A percentile compares a stretch with the other conserved stretches of the same genome.
Conservation (phyloP, 257 asterid species). For the Nyctanthes arbortristis region DNA sequence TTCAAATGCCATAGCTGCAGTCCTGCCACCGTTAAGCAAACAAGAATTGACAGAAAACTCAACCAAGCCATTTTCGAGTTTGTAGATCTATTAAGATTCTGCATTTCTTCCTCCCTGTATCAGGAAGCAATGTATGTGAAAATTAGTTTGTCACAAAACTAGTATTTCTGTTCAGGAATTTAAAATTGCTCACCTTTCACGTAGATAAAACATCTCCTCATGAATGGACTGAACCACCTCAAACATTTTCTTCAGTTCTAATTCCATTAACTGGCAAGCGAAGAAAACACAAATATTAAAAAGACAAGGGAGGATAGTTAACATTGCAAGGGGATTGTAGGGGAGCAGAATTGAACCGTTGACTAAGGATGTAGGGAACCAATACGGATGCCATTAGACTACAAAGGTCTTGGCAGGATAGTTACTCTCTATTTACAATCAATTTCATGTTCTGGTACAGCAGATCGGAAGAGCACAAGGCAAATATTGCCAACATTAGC, state of each 20-base stretch:
- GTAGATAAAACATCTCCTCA: conserved; percentile 88
- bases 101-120: conserved; percentile 92
- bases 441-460: too few relatives aligned
- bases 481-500: neutral
- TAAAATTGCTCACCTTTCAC: conserved; percentile 63
- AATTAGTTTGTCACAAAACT: neutral
- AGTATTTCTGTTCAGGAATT: neutral
- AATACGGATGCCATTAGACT: too few relatives aligned
- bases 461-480: neutral
- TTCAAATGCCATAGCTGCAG: conserved; percentile 89
- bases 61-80: conserved; percentile 81
- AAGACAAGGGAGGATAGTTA: neutral
- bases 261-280: conserved; percentile 71
- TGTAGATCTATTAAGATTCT: conserved; percentile 67
- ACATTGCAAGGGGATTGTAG: neutral
- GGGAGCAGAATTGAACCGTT: too few relatives aligned
- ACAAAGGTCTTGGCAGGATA: too few relatives aligned
- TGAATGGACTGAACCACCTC: conserved; percentile 82
- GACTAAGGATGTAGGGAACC: too few relatives aligned
- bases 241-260: conserved; percentile 85
- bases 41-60: conserved; percentile 60
- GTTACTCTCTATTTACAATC: too few relatives aligned
- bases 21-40: conserved; percentile 75
- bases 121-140: conserved; percentile 1
- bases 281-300: conserved; percentile 6